Base-by-base conservation (phyloP, 2,329 filamentous ascomycete species). In the Hypoxylon sp. region DNA sequence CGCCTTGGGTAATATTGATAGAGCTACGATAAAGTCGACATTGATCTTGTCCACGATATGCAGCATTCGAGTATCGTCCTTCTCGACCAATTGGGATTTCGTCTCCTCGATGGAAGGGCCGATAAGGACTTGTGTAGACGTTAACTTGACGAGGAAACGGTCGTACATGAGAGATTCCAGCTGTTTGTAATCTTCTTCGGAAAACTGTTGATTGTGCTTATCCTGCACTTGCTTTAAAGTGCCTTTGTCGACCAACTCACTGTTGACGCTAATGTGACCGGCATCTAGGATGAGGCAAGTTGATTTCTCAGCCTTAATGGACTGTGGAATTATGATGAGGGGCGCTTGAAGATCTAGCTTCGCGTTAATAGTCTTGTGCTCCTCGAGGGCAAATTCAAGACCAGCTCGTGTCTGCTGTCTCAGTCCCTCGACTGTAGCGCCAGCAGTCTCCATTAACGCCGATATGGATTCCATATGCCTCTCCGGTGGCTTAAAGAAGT, bases 391-490 rank as follows among this genome's bases (percentile, higher is more conserved):
- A 78, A 97, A 99, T 77, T 99, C 94, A 32, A 99, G 86, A 24
- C 95, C 94, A 51, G 95, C 94, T 75, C 96, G 87, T 4, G 96
- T 99, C 79, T 99, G 96, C 76, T 98, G 94, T 32, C 96, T 87
- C 61, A 99, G 84, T 6, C 94, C 94, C 78, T 99, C 94, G 0
- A 99, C 94, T 0, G 95, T 99, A 1, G 94, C 94, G 22, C 95
- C 94, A 4, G 95, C 95, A 48, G 91, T 93, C 77, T 99, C 96
- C 89, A 99, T 92, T 58, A 99, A 84, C 1, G 95, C 96, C 11
- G 89, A 91, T 70, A 99, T 97, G 8, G 95, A 99, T 75, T 99
- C 95, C 94, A 99, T 97, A 75, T 99, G 96, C 52, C 94, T 87
- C 76, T 97, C 94, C 0, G 95, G 96, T 0, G 95, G 95, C 66